A percentile compares a stretch with the other conserved stretches of the same genome.
Conservation (phyloP, 768 basidiomycete genomes). For the Hygrophorus russula region DNA sequence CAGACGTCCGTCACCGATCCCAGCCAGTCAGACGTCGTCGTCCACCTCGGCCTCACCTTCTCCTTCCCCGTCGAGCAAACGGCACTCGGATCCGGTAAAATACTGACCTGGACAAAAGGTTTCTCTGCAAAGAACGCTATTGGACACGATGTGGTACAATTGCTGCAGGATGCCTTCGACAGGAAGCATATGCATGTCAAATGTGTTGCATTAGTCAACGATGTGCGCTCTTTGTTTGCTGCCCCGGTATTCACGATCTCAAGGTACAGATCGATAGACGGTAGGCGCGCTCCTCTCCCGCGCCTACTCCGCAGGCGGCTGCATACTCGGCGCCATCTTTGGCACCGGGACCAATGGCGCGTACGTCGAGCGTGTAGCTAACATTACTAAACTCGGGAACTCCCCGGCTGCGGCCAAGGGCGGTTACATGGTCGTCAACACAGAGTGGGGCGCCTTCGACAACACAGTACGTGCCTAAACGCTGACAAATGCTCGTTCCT, state of each 20-base stretch:
- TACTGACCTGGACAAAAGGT: constrained; percentile 94
- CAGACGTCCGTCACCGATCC: constrained; percentile 28
- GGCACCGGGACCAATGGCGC: constrained; percentile 99
- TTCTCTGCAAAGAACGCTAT: constrained; percentile 72
- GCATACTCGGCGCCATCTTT: constrained; percentile 84
- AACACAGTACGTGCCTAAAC: constrained; percentile 52
- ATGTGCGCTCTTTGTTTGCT: constrained; percentile 32
- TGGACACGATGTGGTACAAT: constrained; percentile 66
- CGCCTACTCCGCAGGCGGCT: constrained; percentile 89
- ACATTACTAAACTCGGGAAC: constrained; percentile 75
- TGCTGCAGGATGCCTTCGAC: constrained; percentile 78
- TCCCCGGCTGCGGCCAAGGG: constrained; percentile 40
- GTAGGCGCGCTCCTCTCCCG: constrained; percentile 91
- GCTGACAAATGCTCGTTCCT: not conserved
- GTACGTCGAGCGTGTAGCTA: constrained; percentile 83
- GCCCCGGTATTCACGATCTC: not conserved
- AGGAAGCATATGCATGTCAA: constrained; percentile 72
- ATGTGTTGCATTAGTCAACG: constrained; percentile 76
- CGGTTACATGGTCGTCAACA: constrained; percentile 89
- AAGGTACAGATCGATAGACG: constrained; percentile 40
- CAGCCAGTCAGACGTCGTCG: constrained; percentile 21
- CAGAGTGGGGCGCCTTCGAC: constrained; percentile 98
- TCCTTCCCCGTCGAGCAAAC: constrained; percentile 98
- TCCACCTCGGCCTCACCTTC: constrained; percentile 84
- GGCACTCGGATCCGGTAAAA: constrained; percentile 79